Evolutionary conservation across 169 alveolate genomes (phyloP), one percentile per base, ranked within the genome.

Genomic region (Cryptosporidium sp.): DNA sequence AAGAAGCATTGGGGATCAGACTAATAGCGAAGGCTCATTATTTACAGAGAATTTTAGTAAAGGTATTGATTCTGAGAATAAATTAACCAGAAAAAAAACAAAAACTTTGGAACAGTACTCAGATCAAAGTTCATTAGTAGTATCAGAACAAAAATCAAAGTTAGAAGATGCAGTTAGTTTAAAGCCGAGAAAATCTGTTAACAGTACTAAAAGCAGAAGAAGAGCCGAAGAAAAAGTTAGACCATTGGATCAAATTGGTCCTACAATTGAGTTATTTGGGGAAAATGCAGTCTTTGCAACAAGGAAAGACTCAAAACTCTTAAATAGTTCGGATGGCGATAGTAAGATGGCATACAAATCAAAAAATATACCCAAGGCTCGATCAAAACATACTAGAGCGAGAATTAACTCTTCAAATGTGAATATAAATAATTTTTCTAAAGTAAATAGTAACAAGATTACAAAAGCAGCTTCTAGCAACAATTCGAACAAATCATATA

Each of bases 211-310:
- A n/a, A 26, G 1, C 35, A 55, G 21, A 55, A 55, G 35, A 23
- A 55, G 10, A 26, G 67, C 67, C 3, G 31, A n/a, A 16, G 67
- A 55, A 0, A 55, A 2, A 26, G 67, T 55, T 55, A 55, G 67
- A 0, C 37, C 37, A 55, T 9, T 55, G 29, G 10, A n/a, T 3
- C n/a, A 55, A 23, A 26, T 55, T 23, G 67, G 67, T 9, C 33
- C 71, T 21, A 65, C 71, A 2, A n/a, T 14, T n/a, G 21, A 31
- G 5, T 65, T 65, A 65, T 65, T 65, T 65, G 71, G 52, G 3
- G 51, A 65, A 37, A 33, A 37, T 14, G n/a, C 71, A n/a, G 23
- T 33, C 7, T 65, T 65, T 65, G 39, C 67, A 55, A 55, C 29
- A 23, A 16, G 16, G 1, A 5, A 6, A 55, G 29, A 10, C 2